Conservation (phyloP, 192 early-diverging fungal genomes). For the Coemansia guatemalensis region DNA sequence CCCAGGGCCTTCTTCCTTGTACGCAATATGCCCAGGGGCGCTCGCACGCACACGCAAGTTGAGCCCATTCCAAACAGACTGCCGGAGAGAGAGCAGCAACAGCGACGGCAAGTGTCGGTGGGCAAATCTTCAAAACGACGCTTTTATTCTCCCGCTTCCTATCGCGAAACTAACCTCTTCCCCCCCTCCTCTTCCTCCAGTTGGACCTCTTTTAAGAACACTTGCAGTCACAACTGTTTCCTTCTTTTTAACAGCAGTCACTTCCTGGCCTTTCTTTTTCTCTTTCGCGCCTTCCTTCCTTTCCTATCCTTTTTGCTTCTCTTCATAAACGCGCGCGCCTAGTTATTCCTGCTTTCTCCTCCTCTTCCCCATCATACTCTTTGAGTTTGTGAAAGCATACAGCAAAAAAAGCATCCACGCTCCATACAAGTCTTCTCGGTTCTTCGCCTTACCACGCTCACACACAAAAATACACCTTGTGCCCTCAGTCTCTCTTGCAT, state of each 20-base stretch:
- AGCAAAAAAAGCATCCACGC: neutral
- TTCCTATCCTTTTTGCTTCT: neutral
- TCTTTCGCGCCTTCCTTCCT: slow-evolving; percentile 3
- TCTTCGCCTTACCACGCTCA: too few relatives aligned
- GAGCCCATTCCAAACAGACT: neutral
- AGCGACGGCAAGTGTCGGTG: neutral
- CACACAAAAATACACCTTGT: neutral
- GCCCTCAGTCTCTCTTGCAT: neutral
- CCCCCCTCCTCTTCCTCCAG: neutral
- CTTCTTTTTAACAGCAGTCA: slow-evolving; percentile 24
- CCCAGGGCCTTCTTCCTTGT: neutral
- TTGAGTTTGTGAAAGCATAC: neutral
- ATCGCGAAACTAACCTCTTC: neutral
- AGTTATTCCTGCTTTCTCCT: slow-evolving; percentile 6
- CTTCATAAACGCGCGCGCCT: slow-evolving; percentile 11
- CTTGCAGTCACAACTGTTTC: slow-evolving; percentile 17
- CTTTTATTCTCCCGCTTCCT: neutral
- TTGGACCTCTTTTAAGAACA: slow-evolving; percentile 7
- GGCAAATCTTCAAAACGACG: neutral
- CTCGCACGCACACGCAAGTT: neutral
- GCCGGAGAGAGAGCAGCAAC: neutral
- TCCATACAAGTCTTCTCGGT: neutral
- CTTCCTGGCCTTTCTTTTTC: slow-evolving; percentile 8
- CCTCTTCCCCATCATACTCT: neutral
- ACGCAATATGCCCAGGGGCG: neutral